These are phyloP conservation scores for Dryadomyces quercus-mongolicae DNA, from an alignment of 2,329 filamentous ascomycete species.

Conservation along the genomic window DNA sequence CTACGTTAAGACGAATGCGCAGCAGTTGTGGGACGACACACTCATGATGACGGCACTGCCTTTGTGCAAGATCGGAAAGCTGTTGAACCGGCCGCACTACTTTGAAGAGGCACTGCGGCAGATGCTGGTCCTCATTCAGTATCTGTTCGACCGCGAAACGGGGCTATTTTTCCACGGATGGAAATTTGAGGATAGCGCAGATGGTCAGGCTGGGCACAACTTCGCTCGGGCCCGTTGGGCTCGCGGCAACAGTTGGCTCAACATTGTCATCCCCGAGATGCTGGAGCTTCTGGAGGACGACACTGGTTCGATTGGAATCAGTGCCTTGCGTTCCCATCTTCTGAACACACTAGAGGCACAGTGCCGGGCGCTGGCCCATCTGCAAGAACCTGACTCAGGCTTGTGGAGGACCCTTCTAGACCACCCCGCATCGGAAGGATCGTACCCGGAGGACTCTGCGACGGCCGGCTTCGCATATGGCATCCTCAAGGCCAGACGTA, in stretches of 20 bases:
- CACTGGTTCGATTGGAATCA: slow-evolving; percentile 23
- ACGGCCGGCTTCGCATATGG: slow-evolving; percentile 74
- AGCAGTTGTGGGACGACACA: slow-evolving; percentile 77
- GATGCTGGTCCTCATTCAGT: slow-evolving; percentile 67
- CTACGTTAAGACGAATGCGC: slow-evolving; percentile 56
- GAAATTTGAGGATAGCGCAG: slow-evolving; percentile 41
- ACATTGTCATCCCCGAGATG: slow-evolving; percentile 74
- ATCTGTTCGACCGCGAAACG: slow-evolving; percentile 59
- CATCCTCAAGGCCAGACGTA: slow-evolving; percentile 60
- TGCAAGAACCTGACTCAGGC: slow-evolving; percentile 45
- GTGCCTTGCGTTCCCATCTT: slow-evolving; percentile 44
- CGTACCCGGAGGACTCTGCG: slow-evolving; percentile 65
- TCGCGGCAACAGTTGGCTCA: slow-evolving; percentile 60
- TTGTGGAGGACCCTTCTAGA: slow-evolving; percentile 68
- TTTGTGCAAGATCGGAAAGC: slow-evolving; percentile 64
- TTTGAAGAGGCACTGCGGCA: slow-evolving; percentile 67
- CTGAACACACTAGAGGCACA: slow-evolving; percentile 56
- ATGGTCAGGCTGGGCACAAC: slow-evolving; percentile 30
- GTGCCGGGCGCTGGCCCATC: slow-evolving; percentile 46
- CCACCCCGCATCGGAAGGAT: slow-evolving; percentile 50
- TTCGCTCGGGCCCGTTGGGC: slow-evolving; percentile 48
- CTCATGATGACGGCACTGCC: slow-evolving; percentile 82
- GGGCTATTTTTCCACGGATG: slow-evolving; percentile 75
- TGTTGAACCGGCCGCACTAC: slow-evolving; percentile 59
- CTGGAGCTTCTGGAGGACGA: slow-evolving; percentile 49